A percentile compares a stretch with the other conserved stretches of the same genome.
These are phyloP conservation scores for Fonsecaea monophora DNA, from an alignment of 2,329 filamentous ascomycete genomes.

Conservation along the genomic window DNA sequence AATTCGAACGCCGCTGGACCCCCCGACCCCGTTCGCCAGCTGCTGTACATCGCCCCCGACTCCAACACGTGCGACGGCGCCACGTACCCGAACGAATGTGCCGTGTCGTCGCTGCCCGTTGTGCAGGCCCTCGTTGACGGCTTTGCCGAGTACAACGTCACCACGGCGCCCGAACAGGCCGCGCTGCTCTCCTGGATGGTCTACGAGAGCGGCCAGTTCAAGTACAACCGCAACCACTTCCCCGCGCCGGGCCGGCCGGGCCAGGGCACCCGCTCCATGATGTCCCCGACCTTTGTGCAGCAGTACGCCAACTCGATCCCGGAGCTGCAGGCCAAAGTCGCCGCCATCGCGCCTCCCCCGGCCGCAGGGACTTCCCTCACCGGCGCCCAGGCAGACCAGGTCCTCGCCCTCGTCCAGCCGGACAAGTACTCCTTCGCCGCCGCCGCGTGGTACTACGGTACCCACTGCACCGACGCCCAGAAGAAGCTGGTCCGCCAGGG, in stretches of 20 bases:
- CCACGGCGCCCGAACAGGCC: slow-evolving; percentile 66
- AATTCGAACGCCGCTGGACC: neutral
- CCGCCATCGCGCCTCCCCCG: slow-evolving; percentile 38
- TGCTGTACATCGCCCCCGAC: slow-evolving; percentile 34
- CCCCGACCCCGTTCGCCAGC: slow-evolving; percentile 28
- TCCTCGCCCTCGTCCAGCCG: slow-evolving; percentile 60
- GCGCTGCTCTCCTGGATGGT: slow-evolving; percentile 74
- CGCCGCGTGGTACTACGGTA: slow-evolving; percentile 67
- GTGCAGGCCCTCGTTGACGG: slow-evolving; percentile 58
- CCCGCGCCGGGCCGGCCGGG: slow-evolving; percentile 59
- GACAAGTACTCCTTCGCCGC: slow-evolving; percentile 63
- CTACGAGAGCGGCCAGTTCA: slow-evolving; percentile 73
- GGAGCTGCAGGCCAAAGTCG: slow-evolving; percentile 48
- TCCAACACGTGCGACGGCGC: slow-evolving; percentile 32
- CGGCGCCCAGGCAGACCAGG: slow-evolving; percentile 31
- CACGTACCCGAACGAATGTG: slow-evolving; percentile 32
- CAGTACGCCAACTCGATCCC: slow-evolving; percentile 61
- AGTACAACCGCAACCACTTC: slow-evolving; percentile 72
- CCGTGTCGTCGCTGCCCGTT: slow-evolving; percentile 23
- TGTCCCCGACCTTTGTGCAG: slow-evolving; percentile 62
- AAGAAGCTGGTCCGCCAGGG: slow-evolving; percentile 55
- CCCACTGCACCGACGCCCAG: slow-evolving; percentile 58
- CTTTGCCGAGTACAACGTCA: slow-evolving; percentile 65
- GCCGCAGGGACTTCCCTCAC: slow-evolving; percentile 43
- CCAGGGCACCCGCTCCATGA: slow-evolving; percentile 76